Base-by-base conservation (phyloP, 2,329 filamentous ascomycete species). In the Scortechinia acanthostroma region DNA sequence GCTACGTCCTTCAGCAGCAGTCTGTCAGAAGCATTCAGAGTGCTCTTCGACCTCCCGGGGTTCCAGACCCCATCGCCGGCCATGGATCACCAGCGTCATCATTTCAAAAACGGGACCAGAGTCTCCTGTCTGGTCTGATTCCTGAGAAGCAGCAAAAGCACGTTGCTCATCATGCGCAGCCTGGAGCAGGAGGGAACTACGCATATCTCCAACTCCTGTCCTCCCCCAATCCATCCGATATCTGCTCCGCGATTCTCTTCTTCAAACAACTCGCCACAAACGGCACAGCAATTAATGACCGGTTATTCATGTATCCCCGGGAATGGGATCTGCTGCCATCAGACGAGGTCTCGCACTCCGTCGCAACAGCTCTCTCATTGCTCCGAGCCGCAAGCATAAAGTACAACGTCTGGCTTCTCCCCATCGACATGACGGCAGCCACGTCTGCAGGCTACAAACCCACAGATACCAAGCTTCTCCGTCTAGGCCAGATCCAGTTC, bases 241-340 rank as follows among this genome's bases (percentile, higher is more conserved):
- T 71, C 44, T 71, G 68, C 52, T 69, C 66, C 3, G 59, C 62
- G 1, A 58, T 70, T 20, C 57, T 66, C 3, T 64, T 70, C 51
- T 68, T 66, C 49, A 66, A 65, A 51, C 55, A 57, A 16, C 54
- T 70, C 25, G 49, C 58, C 1, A 56, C 54, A 21, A 61, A 64
- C 22, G 53, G 53, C 45, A 60, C 58, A 3, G 55, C 50, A 14
- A 46, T 62, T 20, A 57, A 64, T 28, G 65, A 68, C 28, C 62
- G 64, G 10, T 53, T 71, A n/a, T 63, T 70, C 42, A 61, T 71
- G 50, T 71, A 71, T 49, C 68, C 68, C 4, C 55, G 61, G 46
- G 62, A 65, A 48, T 70, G 67, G 67, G 67, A 70, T 45, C 44
- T 44, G 4, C 44, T 46, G 6, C 43, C 25, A 3, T 43, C 45